Conservation (phyloP, 352 stramenopile species). For the Pythium sp. region DNA sequence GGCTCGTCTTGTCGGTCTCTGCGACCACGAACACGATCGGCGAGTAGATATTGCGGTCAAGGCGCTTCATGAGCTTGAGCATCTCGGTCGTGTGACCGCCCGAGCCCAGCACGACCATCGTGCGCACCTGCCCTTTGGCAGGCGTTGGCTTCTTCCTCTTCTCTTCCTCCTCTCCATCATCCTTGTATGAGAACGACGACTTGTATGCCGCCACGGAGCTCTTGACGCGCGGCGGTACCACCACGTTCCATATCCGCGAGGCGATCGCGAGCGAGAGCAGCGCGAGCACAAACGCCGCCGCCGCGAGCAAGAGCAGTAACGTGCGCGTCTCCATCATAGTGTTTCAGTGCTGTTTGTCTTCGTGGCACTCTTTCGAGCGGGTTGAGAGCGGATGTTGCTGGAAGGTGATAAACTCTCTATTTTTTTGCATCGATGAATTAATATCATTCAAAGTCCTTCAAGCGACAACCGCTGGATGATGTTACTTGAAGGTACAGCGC, state of each 20-base stretch:
- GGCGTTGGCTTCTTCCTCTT: background rate
- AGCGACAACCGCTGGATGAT: background rate
- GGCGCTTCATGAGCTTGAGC: slow-evolving; percentile 87
- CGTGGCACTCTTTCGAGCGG: background rate
- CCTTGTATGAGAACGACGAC: background rate
- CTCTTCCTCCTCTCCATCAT: background rate
- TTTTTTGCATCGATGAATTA: background rate
- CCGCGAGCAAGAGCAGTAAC: slow-evolving; percentile 6
- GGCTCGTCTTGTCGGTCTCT: slow-evolving; percentile 89
- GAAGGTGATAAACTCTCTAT: background rate
- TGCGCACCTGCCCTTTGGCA: slow-evolving; percentile 24
- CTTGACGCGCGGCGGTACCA: slow-evolving; percentile 17
- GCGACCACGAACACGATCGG: slow-evolving; percentile 90
- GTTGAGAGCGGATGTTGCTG: background rate
- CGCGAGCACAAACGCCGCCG: slow-evolving; percentile 6
- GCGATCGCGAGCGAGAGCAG: slow-evolving; percentile 10
- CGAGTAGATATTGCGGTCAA: slow-evolving; percentile 78
- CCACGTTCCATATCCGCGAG: slow-evolving; percentile 13
- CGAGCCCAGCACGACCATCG: slow-evolving; percentile 84
- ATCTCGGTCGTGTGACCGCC: slow-evolving; percentile 95
- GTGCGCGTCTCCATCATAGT: background rate
- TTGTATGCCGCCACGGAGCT: slow-evolving; percentile 5
- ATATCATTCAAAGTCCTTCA: background rate
- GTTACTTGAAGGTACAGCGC: background rate
- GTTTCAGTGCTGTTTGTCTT: background rate